phyloP scores from a whole-genome alignment of 2,329 filamentous ascomycete species.

The Knoxdaviesia proteae region DNA sequence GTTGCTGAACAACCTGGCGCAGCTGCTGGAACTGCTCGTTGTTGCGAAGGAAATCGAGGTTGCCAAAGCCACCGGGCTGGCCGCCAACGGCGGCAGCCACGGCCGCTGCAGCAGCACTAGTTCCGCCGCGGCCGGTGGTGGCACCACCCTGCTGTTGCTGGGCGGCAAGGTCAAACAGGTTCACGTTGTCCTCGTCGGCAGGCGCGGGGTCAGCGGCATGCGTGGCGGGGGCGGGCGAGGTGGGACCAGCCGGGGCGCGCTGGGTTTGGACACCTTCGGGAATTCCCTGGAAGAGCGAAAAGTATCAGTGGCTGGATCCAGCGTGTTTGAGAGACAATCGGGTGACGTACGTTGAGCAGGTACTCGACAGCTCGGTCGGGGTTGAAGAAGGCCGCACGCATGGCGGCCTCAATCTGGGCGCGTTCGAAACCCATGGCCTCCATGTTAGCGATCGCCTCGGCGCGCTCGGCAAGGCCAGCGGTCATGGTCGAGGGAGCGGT shows the following conservation, averaged over 20 bases:
- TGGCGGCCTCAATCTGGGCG: constrained; percentile 72
- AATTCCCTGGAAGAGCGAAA: constrained; percentile 44
- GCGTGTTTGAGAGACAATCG: not conserved
- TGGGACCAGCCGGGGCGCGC: constrained; percentile 19
- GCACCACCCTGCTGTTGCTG: constrained; percentile 36
- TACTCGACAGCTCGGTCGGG: constrained; percentile 96
- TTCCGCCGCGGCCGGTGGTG: constrained; percentile 20
- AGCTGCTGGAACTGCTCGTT: constrained; percentile 97
- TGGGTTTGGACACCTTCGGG: constrained; percentile 56
- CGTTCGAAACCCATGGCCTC: constrained; percentile 92
- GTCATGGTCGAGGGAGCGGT: constrained; percentile 66
- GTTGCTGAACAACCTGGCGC: constrained; percentile 88
- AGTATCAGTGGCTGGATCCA: not conserved
- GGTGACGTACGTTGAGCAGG: constrained; percentile 51
- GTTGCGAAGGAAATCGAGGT: constrained; percentile 81
- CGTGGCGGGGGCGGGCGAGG: constrained; percentile 18
- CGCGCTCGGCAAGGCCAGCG: constrained; percentile 55
- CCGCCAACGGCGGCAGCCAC: constrained; percentile 29
- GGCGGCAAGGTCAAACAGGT: constrained; percentile 83
- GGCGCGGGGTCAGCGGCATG: constrained; percentile 18
- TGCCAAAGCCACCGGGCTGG: constrained; percentile 38
- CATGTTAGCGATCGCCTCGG: constrained; percentile 75
- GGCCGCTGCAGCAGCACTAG: constrained; percentile 21
- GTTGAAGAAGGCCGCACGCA: constrained; percentile 94
- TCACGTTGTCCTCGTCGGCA: constrained; percentile 47